Evolutionary conservation across 176 grass and related monocot species (phyloP).

Genomic region (Poa pratensis): DNA sequence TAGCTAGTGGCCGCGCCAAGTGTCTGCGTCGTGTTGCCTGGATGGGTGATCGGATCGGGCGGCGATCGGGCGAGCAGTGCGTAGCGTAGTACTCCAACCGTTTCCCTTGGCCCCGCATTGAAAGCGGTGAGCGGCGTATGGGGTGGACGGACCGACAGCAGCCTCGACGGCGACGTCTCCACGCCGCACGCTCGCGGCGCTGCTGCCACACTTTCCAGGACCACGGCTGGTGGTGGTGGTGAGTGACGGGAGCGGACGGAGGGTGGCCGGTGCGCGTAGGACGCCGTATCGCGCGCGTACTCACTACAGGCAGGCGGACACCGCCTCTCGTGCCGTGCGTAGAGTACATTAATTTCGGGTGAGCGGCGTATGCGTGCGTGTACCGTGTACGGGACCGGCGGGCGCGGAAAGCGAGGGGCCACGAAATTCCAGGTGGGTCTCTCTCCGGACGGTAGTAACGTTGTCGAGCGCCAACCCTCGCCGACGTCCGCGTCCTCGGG

Average conservation of each 20-base stretch:
- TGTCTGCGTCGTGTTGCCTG: slow-evolving; percentile 34
- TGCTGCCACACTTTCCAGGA: slow-evolving; percentile 27
- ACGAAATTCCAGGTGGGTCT: slow-evolving; percentile 23
- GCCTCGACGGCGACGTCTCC: not conserved
- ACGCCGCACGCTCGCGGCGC: slow-evolving; percentile 35
- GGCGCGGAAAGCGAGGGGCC: slow-evolving; percentile 16
- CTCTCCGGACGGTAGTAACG: not conserved
- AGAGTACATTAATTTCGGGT: not conserved
- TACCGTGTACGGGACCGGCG: not conserved
- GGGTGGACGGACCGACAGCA: slow-evolving; percentile 38
- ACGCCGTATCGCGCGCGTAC: not conserved
- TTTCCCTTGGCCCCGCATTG: slow-evolving; percentile 4
- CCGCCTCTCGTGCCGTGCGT: slow-evolving; percentile 20
- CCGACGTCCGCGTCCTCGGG: not conserved
- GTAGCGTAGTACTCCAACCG: too few species aligned
- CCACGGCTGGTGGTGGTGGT: slow-evolving; percentile 12
- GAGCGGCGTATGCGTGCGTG: not conserved
- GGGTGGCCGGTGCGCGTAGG: not conserved
- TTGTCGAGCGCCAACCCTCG: not conserved
- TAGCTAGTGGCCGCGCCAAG: not conserved
- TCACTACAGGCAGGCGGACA: slow-evolving; percentile 1
- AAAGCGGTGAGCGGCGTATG: slow-evolving; percentile 32
- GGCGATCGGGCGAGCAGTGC: too few species aligned
- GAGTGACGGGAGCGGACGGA: not conserved
- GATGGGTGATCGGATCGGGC: not conserved